phyloP scores from a whole-genome alignment of 495 filamentous ascomycete species.

The Penicillium antarcticum region DNA sequence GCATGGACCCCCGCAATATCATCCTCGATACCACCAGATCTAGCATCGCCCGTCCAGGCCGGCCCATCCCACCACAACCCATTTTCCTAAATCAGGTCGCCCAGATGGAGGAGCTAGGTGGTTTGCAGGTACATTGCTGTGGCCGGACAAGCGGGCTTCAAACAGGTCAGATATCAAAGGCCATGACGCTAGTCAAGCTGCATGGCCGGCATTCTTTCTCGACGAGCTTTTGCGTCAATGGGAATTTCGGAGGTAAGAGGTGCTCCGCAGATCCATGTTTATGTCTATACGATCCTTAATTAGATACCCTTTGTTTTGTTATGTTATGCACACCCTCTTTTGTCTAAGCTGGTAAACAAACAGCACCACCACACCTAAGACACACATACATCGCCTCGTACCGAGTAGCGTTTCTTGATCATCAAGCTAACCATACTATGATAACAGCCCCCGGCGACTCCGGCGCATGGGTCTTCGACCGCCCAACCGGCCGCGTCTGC shows the following conservation, averaged over 20 bases:
- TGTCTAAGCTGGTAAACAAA: conserved; percentile 19
- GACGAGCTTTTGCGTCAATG: conserved; percentile 75
- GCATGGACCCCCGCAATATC: conserved; percentile 67
- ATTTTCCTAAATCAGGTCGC: conserved; percentile 43
- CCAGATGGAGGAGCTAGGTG: conserved; percentile 57
- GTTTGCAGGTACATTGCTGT: conserved; percentile 78
- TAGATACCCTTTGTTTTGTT: conserved; percentile 29
- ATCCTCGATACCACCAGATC: conserved; percentile 47
- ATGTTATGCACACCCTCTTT: conserved; percentile 6
- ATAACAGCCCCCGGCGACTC: conserved; percentile 75
- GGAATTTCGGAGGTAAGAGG: conserved; percentile 62
- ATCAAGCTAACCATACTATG: conserved; percentile 18
- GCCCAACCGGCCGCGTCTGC: conserved; percentile 72
- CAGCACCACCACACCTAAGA: conserved; percentile 6
- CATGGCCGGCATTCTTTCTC: conserved; percentile 76
- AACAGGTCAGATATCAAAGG: conserved; percentile 67
- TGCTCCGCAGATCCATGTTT: conserved; percentile 19
- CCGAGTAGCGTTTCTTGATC: conserved; percentile 22
- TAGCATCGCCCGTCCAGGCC: conserved; percentile 14
- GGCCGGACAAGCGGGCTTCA: conserved; percentile 88
- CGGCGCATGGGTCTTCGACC: conserved; percentile 90
- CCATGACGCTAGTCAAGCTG: conserved; percentile 78
- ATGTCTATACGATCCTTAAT: conserved; percentile 28
- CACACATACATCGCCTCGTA: conserved; percentile 6
- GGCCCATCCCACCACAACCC: conserved; percentile 21